Percentiles rank a stretch among this genome's conserved stretches.
Conservation (phyloP, 306 rosid genomes). For the Phaseolus lunatus region DNA sequence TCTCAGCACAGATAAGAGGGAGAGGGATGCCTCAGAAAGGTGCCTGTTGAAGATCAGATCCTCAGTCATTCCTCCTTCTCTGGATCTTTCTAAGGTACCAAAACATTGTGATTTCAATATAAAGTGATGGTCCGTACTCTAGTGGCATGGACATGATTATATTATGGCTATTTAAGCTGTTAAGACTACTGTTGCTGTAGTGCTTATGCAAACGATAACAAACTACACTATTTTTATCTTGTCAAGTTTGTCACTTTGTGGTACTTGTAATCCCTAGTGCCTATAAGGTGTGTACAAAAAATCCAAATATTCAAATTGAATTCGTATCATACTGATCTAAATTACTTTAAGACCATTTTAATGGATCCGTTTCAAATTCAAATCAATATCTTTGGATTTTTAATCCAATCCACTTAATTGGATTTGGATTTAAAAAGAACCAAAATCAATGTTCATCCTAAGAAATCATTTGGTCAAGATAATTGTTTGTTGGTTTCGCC, state of each 20-base stretch:
- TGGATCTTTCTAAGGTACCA: slow-evolving; percentile 74
- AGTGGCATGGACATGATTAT: slow-evolving; percentile 28
- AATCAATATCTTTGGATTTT: too few relatives aligned
- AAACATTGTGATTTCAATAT: slow-evolving; percentile 20
- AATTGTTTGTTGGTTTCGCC: too few relatives aligned
- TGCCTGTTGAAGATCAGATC: slow-evolving; percentile 71
- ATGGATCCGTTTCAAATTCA: too few relatives aligned
- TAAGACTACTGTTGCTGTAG: not conserved
- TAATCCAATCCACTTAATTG: too few relatives aligned
- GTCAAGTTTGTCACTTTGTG: slow-evolving; percentile 20
- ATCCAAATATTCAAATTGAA: too few relatives aligned
- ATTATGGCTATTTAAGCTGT: slow-evolving; percentile 21
- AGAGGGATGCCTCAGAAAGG: slow-evolving; percentile 86
- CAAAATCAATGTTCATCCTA: too few relatives aligned
- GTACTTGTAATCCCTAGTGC: slow-evolving; percentile 26
- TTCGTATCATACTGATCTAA: too few relatives aligned
- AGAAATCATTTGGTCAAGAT: too few relatives aligned
- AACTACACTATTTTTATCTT: not conserved
- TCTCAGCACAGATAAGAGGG: slow-evolving; percentile 80
- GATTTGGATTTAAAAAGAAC: too few relatives aligned
- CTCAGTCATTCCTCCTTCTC: slow-evolving; percentile 73
- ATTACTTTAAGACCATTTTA: too few relatives aligned
- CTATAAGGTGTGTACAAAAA: not conserved
- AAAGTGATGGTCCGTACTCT: slow-evolving; percentile 13
- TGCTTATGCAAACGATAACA: slow-evolving; percentile 31